Evolutionary conservation across 495 filamentous ascomycete species (phyloP).

Genomic region (Aspergillus nanangensis): DNA sequence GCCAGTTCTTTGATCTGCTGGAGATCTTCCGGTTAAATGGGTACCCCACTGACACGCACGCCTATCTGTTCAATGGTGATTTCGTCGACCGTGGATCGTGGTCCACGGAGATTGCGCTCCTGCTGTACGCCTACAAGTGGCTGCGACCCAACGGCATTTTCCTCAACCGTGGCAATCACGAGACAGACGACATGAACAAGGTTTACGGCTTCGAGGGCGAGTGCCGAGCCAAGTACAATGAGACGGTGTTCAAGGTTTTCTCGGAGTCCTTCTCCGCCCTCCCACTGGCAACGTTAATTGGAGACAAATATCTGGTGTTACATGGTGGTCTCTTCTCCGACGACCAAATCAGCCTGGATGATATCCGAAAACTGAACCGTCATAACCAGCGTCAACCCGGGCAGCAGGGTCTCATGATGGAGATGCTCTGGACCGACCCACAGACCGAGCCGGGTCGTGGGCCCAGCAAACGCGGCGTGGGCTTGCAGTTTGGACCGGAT

Average conservation of each 20-base stretch:
- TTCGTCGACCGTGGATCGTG: conserved; percentile 97
- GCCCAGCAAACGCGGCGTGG: conserved; percentile 94
- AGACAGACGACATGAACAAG: conserved; percentile 99
- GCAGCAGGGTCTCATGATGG: conserved; percentile 97
- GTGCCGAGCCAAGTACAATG: conserved; percentile 96
- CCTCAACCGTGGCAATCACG: conserved; percentile 97
- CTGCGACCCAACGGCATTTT: conserved; percentile 82
- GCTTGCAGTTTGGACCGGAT: conserved; percentile 94
- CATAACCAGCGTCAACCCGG: conserved; percentile 95
- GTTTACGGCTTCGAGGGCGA: conserved; percentile 99
- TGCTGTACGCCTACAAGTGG: conserved; percentile 97
- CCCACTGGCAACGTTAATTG: conserved; percentile 88
- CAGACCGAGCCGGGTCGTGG: conserved; percentile 80
- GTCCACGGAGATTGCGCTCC: conserved; percentile 92
- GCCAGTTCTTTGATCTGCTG: conserved; percentile 97
- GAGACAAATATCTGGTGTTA: conserved; percentile 85
- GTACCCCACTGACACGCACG: conserved; percentile 73
- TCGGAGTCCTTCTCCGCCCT: conserved; percentile 97
- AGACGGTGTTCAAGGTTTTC: conserved; percentile 94
- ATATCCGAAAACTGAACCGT: conserved; percentile 87
- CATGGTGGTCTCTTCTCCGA: conserved; percentile 98
- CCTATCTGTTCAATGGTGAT: conserved; percentile 98
- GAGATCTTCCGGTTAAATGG: conserved; percentile 95
- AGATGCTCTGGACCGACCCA: conserved; percentile 99
- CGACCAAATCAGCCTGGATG: conserved; percentile 86